Evolutionary conservation across 768 basidiomycete species (phyloP).

Genomic region (Porphyrellus cyaneotinctus): DNA sequence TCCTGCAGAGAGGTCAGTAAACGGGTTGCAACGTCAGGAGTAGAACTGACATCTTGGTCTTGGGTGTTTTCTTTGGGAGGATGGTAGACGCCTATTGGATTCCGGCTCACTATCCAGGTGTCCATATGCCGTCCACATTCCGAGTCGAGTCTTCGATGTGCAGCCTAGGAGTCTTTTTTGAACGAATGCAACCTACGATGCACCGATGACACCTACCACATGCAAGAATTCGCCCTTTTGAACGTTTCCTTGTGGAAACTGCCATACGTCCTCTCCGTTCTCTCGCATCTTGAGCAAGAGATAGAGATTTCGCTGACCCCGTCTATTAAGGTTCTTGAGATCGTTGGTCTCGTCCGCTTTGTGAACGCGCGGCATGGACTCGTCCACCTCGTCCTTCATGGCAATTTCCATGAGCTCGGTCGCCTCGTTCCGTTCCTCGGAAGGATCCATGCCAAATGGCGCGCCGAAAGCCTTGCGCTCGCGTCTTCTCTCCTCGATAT

Average conservation of each 20-base stretch:
- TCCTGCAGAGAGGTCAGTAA: slow-evolving; percentile 41
- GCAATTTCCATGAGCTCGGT: slow-evolving; percentile 57
- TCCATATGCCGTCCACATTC: slow-evolving; percentile 85
- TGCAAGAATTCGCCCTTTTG: slow-evolving; percentile 69
- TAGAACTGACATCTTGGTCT: slow-evolving; percentile 33
- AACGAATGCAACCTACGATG: background rate
- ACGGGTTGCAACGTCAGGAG: background rate
- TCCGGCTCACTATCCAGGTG: slow-evolving; percentile 88
- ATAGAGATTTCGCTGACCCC: slow-evolving; percentile 83
- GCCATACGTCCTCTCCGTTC: slow-evolving; percentile 59
- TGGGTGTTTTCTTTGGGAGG: slow-evolving; percentile 36
- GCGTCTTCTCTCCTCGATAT: slow-evolving; percentile 65
- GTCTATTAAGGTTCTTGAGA: slow-evolving; percentile 73
- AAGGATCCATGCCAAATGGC: slow-evolving; percentile 45
- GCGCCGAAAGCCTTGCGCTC: slow-evolving; percentile 74
- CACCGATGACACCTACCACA: slow-evolving; percentile 46
- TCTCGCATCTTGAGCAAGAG: slow-evolving; percentile 60
- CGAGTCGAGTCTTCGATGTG: slow-evolving; percentile 61
- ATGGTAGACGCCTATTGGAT: slow-evolving; percentile 79
- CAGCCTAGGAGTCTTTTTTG: slow-evolving; percentile 47
- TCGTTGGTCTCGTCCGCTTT: slow-evolving; percentile 59
- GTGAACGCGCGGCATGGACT: slow-evolving; percentile 56
- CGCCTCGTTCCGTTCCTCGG: slow-evolving; percentile 39
- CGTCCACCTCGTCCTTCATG: slow-evolving; percentile 58
- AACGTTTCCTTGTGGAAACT: slow-evolving; percentile 70